Base-by-base conservation (phyloP, 305 asterid species). In the Fraxinus paxiana region DNA sequence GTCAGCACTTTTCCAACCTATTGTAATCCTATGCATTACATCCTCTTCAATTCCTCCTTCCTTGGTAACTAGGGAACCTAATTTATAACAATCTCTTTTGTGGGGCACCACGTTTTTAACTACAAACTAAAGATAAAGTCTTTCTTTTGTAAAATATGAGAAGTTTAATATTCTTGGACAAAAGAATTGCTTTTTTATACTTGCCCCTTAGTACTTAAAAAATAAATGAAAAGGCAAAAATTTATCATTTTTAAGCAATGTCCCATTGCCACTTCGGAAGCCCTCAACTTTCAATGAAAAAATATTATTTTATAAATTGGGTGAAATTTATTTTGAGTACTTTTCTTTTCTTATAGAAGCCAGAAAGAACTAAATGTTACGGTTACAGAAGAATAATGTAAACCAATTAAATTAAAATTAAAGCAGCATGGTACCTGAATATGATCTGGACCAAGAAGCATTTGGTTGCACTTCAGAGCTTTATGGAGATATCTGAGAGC, bases 391-490 rank as follows among this genome's bases (percentile, higher is more conserved):
- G 35, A 74, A 73, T 28, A 81, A 41, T 70, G 48, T 6, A 79
- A 73, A 28, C 51, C 59, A 79, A 76, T 48, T 61, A 79, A 30
- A 15, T 73, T 79, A 18, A 76, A 82, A 85, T 76, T 31, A 80
- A 82, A 76, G 75, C 35, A 78, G 79, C 76, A 83, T 61, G 46
- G 80, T 86, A 94, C 99, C 99, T 96, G 99, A 87, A 96, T 96
- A 85, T 96, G 99, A 84, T 96, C 99, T 22, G 98, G 97, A 79
- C 99, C 99, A 38, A 96, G 99, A 83, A 96, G 95, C 92, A 85
- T 94, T 90, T 96, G 99, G 92, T 96, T 96, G 92, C 99, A 96
- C 91, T 96, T 96, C 37, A 96, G 94, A 83, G 99, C 99, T 90
- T 92, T 96, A 82, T 96, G 99, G 82, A 96, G 99, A 87, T 96